Evolutionary conservation across 2,329 filamentous ascomycete genomes (phyloP).

Genomic region (Stromatinia cepivora): DNA sequence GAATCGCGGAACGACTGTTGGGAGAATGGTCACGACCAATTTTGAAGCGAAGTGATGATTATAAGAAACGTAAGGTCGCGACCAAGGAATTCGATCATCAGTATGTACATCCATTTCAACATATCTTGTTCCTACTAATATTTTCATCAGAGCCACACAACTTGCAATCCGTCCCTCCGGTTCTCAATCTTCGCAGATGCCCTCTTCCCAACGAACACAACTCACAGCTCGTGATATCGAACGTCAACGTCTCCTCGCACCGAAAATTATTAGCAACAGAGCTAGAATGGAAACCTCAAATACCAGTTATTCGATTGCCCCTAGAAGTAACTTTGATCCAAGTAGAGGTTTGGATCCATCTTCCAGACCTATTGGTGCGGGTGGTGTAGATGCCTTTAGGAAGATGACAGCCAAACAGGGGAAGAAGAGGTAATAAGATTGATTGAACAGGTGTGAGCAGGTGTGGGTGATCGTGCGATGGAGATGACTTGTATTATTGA

Average conservation of each 20-base stretch:
- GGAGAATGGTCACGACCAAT: constrained; percentile 96
- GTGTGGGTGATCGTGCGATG: background rate
- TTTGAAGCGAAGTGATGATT: constrained; percentile 89
- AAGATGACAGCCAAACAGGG: constrained; percentile 62
- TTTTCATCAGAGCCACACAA: constrained; percentile 37
- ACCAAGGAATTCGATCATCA: constrained; percentile 64
- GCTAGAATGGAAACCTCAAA: constrained; percentile 48
- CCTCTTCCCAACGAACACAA: constrained; percentile 34
- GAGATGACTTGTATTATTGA: constrained; percentile 14
- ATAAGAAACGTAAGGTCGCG: constrained; percentile 76
- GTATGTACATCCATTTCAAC: constrained; percentile 46
- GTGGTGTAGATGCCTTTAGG: constrained; percentile 63
- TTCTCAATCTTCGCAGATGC: constrained; percentile 36
- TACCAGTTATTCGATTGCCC: constrained; percentile 42
- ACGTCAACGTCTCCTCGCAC: constrained; percentile 59
- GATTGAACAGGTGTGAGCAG: background rate
- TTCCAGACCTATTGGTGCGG: constrained; percentile 60
- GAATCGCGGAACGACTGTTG: constrained; percentile 87
- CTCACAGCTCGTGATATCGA: constrained; percentile 45
- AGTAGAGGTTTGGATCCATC: constrained; percentile 49
- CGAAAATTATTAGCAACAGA: constrained; percentile 55
- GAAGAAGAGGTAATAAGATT: constrained; percentile 43
- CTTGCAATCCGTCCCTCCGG: constrained; percentile 41
- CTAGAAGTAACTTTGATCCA: constrained; percentile 60
- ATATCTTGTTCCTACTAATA: constrained; percentile 22